Evolutionary conservation across 768 basidiomycete genomes (phyloP).

Genomic region (Amanita brunnescens): DNA sequence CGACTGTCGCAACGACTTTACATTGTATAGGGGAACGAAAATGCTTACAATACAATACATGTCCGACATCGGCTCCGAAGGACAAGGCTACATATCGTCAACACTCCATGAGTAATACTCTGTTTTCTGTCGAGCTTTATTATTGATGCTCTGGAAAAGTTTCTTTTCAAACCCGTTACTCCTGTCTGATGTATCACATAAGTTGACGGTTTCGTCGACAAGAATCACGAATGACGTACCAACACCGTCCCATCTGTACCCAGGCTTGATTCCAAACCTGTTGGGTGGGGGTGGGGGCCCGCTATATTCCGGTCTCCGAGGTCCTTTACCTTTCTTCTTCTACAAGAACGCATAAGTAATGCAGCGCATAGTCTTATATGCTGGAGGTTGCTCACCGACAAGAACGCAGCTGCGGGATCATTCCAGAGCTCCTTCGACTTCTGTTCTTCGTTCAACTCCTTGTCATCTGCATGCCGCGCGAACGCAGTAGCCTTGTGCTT

Average conservation of each 20-base stretch:
- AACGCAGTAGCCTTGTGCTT: conserved; percentile 58
- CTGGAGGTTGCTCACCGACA: conserved; percentile 51
- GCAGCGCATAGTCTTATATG: background rate
- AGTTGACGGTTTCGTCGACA: background rate
- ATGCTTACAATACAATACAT: conserved; percentile 4
- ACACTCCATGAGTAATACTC: conserved; percentile 84
- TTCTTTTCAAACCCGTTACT: conserved; percentile 94
- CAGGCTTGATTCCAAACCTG: conserved; percentile 90
- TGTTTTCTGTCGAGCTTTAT: conserved; percentile 53
- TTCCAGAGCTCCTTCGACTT: conserved; percentile 85
- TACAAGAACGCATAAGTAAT: conserved; percentile 19
- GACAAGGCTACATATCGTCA: conserved; percentile 73
- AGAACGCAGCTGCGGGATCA: conserved; percentile 93
- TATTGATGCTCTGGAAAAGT: conserved; percentile 76
- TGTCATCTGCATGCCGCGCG: conserved; percentile 76
- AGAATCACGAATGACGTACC: conserved; percentile 40
- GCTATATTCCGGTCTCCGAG: conserved; percentile 74
- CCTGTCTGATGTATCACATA: conserved; percentile 46
- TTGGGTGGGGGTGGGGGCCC: conserved; percentile 91
- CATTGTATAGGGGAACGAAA: background rate
- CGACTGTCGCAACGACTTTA: background rate
- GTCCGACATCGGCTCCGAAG: background rate
- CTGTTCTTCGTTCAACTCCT: conserved; percentile 75
- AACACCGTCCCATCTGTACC: conserved; percentile 98
- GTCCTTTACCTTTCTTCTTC: conserved; percentile 71